These are phyloP conservation scores for Endoconidiophora laricicola DNA, from an alignment of 2,329 filamentous ascomycete species.

Conservation along the genomic window DNA sequence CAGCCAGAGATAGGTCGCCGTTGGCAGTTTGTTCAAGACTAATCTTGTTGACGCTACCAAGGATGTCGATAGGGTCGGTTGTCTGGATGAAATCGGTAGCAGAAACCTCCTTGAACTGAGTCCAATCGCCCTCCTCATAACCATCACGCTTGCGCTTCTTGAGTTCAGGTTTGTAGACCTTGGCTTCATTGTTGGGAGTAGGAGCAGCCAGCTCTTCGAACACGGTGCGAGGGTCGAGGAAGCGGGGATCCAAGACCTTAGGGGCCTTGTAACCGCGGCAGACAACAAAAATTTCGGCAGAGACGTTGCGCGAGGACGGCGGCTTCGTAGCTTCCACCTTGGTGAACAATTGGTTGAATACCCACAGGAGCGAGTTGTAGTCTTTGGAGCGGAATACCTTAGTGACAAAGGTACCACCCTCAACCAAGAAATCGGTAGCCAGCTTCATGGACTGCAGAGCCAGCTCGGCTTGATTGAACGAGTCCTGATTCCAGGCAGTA, in stretches of 20 bases:
- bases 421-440: constrained; percentile 78
- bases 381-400: constrained; percentile 97
- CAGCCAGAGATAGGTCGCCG: constrained; percentile 72
- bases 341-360: constrained; percentile 89
- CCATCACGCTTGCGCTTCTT: constrained; percentile 97
- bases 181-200: constrained; percentile 88
- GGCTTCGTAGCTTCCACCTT: constrained; percentile 97
- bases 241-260: constrained; percentile 80
- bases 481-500: constrained; percentile 95
- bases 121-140: constrained; percentile 93
- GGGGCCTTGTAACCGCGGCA: constrained; percentile 91
- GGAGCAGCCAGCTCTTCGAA: constrained; percentile 82
- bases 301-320: constrained; percentile 87
- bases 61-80: constrained; percentile 77
- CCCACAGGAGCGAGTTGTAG: constrained; percentile 90
- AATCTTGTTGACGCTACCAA: constrained; percentile 71
- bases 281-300: constrained; percentile 96
- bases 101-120: constrained; percentile 73
- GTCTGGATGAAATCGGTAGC: constrained; percentile 92
- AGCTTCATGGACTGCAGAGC: constrained; percentile 81
- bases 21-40: constrained; percentile 67
- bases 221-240: constrained; percentile 75
- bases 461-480: constrained; percentile 91
- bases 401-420: constrained; percentile 86
- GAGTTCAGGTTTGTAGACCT: constrained; percentile 91